Base-by-base conservation (phyloP, 2,329 filamentous ascomycete genomes). In the Fusarium transvaalense region DNA sequence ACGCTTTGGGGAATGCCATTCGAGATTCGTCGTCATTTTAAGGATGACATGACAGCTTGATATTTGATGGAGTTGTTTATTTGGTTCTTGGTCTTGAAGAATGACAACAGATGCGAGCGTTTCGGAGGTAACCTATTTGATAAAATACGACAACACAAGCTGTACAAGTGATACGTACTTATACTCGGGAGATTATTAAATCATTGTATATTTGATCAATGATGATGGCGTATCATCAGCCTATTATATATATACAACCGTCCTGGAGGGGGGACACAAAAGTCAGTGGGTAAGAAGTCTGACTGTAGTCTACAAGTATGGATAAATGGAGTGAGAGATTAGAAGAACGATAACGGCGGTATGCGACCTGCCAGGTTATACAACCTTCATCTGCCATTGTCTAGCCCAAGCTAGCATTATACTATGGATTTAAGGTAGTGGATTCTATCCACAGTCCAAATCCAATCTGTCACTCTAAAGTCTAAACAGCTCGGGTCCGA, bases 31-130 rank as follows among this genome's bases (percentile, higher is more conserved):
- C 63, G 61, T 66, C 55, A 68, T 43, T n/a, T 17, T 8, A 9
- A 39, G 39, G 37, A 19, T 15, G 17, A 21, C n/a, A 69, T 68
- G 66, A 68, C 56, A 57, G 51, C 47, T 62, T 50, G 61, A 68
- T 69, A 34, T 41, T 38, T 17, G 19, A 34, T 50, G 17, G 25
- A 17, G 25, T 56, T 21, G 9, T n/a, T 43, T 25, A 27, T 39
- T 41, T 21, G 23, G 25, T 39, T 31, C 42, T 34, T 29, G 12
- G 12, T n/a, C 25, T 32, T 47, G 29, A 15, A 5, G 25, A 15
- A 39, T 53, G 51, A 52, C 47, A 67, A 46, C 52, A 52, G 68
- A 41, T 67, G 58, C 58, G 47, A 68, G 21, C 12, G 3, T 23
- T n/a, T 43, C 21, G 27, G 29, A 25, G 23, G 6, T 25, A 25